Percentiles rank a stretch among this genome's conserved stretches.
Evolutionary conservation across 805 yeast species (phyloP).

Genomic region (Kuraishia piskuri): DNA sequence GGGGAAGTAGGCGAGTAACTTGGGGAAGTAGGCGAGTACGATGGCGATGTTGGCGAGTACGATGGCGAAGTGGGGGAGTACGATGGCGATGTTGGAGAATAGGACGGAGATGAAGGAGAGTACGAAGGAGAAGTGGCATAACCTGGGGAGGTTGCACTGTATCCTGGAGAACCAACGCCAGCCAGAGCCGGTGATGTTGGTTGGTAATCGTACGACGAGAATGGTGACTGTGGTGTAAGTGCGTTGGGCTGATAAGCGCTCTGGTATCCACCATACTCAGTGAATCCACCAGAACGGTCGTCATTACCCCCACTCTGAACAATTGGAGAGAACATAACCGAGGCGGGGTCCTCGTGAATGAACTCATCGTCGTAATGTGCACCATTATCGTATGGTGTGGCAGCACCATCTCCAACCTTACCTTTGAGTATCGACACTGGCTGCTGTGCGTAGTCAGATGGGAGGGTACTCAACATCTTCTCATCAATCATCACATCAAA

Average conservation of each 20-base stretch:
- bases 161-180: conserved; percentile 42
- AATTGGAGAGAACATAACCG: conserved; percentile 87
- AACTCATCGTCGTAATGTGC: conserved; percentile 58
- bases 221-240: conserved; percentile 44
- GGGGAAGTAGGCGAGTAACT: conserved; percentile 76
- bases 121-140: conserved; percentile 56
- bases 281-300: conserved; percentile 73
- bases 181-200: conserved; percentile 45
- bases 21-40: conserved; percentile 66
- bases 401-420: conserved; percentile 63
- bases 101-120: conserved; percentile 69
- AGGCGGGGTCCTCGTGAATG: conserved; percentile 51
- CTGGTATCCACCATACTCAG: conserved; percentile 71
- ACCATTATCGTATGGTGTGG: conserved; percentile 79
- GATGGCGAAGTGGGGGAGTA: conserved; percentile 72
- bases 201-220: conserved; percentile 48
- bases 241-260: conserved; percentile 32
- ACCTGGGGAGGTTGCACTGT: conserved; percentile 40
- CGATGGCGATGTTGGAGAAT: conserved; percentile 51
- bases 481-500: conserved; percentile 95
- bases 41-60: conserved; percentile 63
- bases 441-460: conserved; percentile 34
- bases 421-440: conserved; percentile 31
- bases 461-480: conserved; percentile 60
- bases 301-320: conserved; percentile 78